Evolutionary conservation across 2,329 filamentous ascomycete genomes (phyloP), one percentile per base, ranked within the genome.

Genomic region (Pleurostoma richardsiae): DNA sequence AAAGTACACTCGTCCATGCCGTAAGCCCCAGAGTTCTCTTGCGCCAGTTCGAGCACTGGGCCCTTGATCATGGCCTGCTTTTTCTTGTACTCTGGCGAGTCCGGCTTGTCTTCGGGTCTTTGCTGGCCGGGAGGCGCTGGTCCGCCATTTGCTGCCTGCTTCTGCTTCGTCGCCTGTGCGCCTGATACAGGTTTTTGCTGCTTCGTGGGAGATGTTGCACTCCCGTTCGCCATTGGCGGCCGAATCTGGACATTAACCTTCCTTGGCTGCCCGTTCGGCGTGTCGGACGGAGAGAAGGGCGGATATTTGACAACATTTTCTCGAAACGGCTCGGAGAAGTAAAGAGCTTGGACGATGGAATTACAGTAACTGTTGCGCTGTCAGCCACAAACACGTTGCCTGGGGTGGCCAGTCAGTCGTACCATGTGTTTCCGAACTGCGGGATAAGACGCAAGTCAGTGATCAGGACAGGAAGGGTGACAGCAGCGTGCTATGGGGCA

Each of bases 391-490:
- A 26, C 36, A 30, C 41, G 42, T 39, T 8, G 29, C 38, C 40
- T 41, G 38, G 41, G 45, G 46, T 40, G 29, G 52, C 49, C 47
- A 43, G 36, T 49, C 40, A 33, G 38, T 56, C 72, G 62, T 86
- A 96, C 91, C 92, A 97, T 65, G 92, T 97, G 64, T 96, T 97
- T 63, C 92, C 92, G 72, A 96, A 96, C 90, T 96, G 67, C 45
- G 53, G 19, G 41, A 44, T 29, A 48, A 44, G 49, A 47, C 44
- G 29, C 42, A 43, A 40, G 63, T 76, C 59, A 76, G 73, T 57
- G 19, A 54, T 44, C 38, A 46, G 28, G 44, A 47, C 45, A 45
- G 30, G 42, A 43, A 46, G 41, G 42, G 40, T 40, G n/a, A 41
- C 28, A 6, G 39, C 26, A 38, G 39, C 30, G 30, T 47, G 41